Evolutionary conservation across 495 filamentous ascomycete species (phyloP).

Genomic region (Astrothelium macrocarpum): DNA sequence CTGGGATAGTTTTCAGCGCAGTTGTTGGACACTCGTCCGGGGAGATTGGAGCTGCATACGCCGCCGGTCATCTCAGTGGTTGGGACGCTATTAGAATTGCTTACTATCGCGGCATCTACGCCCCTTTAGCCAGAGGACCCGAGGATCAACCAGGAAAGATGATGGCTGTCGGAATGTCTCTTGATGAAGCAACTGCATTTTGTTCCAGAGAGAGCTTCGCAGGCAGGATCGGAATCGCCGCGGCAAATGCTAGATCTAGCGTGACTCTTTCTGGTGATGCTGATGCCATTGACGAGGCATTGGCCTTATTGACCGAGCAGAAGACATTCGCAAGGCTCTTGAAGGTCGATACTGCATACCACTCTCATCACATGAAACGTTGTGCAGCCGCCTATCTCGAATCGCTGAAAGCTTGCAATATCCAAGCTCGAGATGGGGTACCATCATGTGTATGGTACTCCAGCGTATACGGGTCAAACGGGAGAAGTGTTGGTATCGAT

Average conservation of each 20-base stretch:
- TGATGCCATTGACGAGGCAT: constrained; percentile 9
- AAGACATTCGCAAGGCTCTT: constrained; percentile 3
- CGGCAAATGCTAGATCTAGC: constrained; percentile 8
- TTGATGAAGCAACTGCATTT: background rate
- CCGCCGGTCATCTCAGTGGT: constrained; percentile 40
- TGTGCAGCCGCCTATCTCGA: constrained; percentile 7
- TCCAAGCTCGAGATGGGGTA: background rate
- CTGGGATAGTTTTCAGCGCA: constrained; percentile 24
- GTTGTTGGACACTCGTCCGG: constrained; percentile 55
- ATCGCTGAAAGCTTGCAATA: background rate
- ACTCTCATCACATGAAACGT: constrained; percentile 52
- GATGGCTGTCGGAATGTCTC: constrained; percentile 20
- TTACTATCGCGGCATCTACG: constrained; percentile 31
- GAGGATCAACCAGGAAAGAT: constrained; percentile 7
- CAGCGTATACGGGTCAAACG: background rate
- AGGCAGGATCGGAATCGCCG: background rate
- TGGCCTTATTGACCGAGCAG: background rate
- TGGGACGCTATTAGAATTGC: constrained; percentile 36
- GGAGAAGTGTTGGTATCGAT: background rate
- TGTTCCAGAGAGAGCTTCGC: background rate
- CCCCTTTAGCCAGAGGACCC: background rate
- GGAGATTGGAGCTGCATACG: constrained; percentile 55
- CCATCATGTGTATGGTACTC: background rate
- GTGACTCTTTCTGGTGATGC: constrained; percentile 28
- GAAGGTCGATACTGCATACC: constrained; percentile 21